Evolutionary conservation across 495 filamentous ascomycete species (phyloP).

Genomic region (Extremus antarcticus): DNA sequence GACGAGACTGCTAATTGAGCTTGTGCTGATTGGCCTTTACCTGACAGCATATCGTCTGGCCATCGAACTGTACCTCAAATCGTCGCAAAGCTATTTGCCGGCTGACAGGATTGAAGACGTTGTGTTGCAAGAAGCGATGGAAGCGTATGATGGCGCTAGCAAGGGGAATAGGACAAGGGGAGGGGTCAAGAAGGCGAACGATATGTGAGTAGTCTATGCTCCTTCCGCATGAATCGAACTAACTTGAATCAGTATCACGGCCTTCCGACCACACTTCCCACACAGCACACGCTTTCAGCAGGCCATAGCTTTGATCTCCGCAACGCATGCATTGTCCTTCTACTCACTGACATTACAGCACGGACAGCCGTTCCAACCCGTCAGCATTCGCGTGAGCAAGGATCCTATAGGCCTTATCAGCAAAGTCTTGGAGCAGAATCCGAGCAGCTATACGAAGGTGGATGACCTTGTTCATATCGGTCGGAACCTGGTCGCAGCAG

Average conservation of each 20-base stretch:
- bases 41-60: slow-evolving; percentile 35
- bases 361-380: slow-evolving; percentile 83
- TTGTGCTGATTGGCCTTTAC: not conserved
- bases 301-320: slow-evolving; percentile 60
- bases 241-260: slow-evolving; percentile 44
- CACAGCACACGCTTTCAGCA: slow-evolving; percentile 44
- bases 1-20: not conserved
- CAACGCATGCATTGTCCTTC: slow-evolving; percentile 77
- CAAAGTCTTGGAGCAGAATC: slow-evolving; percentile 82
- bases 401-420: slow-evolving; percentile 77
- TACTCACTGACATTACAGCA: slow-evolving; percentile 85
- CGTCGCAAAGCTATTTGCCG: slow-evolving; percentile 38
- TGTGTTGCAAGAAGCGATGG: slow-evolving; percentile 55
- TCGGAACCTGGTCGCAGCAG: slow-evolving; percentile 61
- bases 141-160: slow-evolving; percentile 77
- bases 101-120: slow-evolving; percentile 48
- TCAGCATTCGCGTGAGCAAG: slow-evolving; percentile 72
- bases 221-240: not conserved
- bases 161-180: slow-evolving; percentile 79
- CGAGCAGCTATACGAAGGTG: slow-evolving; percentile 71
- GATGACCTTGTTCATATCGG: slow-evolving; percentile 76
- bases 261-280: slow-evolving; percentile 56
- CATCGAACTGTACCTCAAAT: slow-evolving; percentile 54
- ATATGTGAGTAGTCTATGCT: slow-evolving; percentile 50
- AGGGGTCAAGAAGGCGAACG: slow-evolving; percentile 70